These are phyloP conservation scores for Leishmania tarentolae DNA, from an alignment of 208 protist species.

Conservation along the genomic window DNA sequence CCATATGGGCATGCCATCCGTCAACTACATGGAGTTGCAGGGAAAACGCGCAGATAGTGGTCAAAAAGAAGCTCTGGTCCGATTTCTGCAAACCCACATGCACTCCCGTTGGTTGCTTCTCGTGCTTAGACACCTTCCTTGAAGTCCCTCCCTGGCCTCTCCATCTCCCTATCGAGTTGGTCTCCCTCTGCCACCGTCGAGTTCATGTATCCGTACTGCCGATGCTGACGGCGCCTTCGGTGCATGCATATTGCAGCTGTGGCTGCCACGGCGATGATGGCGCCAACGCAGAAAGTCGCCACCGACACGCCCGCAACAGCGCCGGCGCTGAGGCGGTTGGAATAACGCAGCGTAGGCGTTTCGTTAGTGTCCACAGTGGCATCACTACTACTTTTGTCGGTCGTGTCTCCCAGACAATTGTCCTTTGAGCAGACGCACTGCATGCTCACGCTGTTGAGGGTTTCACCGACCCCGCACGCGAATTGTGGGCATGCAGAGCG, in stretches of 20 bases:
- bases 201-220: not conserved
- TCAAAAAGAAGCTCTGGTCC: not conserved
- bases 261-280: slow-evolving; percentile 17
- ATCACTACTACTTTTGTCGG: not conserved
- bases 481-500: slow-evolving; percentile 29
- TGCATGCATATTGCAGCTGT: slow-evolving; percentile 24
- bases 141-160: not conserved
- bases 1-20: not conserved
- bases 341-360: not conserved
- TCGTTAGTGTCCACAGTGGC: not conserved
- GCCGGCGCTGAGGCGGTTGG: slow-evolving; percentile 21
- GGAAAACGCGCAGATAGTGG: not conserved
- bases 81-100: not conserved
- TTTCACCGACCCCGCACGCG: slow-evolving; percentile 29
- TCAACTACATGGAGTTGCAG: not conserved
- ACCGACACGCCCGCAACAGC: slow-evolving; percentile 33
- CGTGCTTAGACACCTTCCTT: not conserved
- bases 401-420: slow-evolving; percentile 8
- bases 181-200: not conserved
- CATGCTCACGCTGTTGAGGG: slow-evolving; percentile 27
- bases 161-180: not conserved
- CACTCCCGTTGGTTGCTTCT: not conserved
- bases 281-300: slow-evolving; percentile 32
- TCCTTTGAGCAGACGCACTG: slow-evolving; percentile 35
- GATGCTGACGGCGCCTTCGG: not conserved